Percentiles rank a stretch among this genome's conserved stretches.
Conservation (phyloP, 2,329 filamentous ascomycete genomes). For the Fusarium sp. region DNA sequence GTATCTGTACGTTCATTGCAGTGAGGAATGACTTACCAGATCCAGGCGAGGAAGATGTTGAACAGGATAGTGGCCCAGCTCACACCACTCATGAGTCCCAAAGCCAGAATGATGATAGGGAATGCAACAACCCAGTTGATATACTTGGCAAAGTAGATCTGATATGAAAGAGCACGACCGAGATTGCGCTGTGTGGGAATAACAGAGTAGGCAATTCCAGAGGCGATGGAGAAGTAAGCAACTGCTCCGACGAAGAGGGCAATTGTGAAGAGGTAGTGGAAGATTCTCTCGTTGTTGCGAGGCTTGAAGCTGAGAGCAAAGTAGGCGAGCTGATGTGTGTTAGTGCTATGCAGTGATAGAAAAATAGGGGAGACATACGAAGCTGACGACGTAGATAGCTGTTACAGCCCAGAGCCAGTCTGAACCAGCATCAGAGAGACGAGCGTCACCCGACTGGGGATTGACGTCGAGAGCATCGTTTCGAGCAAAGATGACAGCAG, state of each 20-base stretch:
- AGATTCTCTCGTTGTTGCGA: slow-evolving; percentile 59
- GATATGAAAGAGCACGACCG: slow-evolving; percentile 45
- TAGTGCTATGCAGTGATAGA: slow-evolving; percentile 1
- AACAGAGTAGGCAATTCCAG: slow-evolving; percentile 58
- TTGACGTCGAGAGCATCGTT: slow-evolving; percentile 60
- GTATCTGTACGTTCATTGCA: background rate
- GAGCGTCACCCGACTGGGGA: slow-evolving; percentile 50
- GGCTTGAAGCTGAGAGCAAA: slow-evolving; percentile 53
- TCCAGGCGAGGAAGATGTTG: slow-evolving; percentile 59
- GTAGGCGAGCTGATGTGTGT: slow-evolving; percentile 49
- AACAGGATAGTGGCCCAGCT: slow-evolving; percentile 65
- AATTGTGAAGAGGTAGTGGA: slow-evolving; percentile 64
- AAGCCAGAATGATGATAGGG: slow-evolving; percentile 53
- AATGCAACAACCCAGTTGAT: slow-evolving; percentile 63
- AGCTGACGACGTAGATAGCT: slow-evolving; percentile 56
- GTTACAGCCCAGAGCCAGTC: slow-evolving; percentile 65
- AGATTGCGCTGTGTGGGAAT: slow-evolving; percentile 44
- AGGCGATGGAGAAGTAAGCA: slow-evolving; percentile 61
- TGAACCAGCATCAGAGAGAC: slow-evolving; percentile 57
- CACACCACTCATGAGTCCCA: slow-evolving; percentile 60
- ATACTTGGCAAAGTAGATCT: slow-evolving; percentile 65
- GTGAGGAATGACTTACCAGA: slow-evolving; percentile 48
- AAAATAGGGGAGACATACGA: slow-evolving; percentile 46
- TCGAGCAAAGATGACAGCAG: slow-evolving; percentile 40
- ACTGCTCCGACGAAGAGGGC: slow-evolving; percentile 58